Evolutionary conservation across 352 stramenopile genomes (phyloP).

Genomic region (Phytophthora pisi): DNA sequence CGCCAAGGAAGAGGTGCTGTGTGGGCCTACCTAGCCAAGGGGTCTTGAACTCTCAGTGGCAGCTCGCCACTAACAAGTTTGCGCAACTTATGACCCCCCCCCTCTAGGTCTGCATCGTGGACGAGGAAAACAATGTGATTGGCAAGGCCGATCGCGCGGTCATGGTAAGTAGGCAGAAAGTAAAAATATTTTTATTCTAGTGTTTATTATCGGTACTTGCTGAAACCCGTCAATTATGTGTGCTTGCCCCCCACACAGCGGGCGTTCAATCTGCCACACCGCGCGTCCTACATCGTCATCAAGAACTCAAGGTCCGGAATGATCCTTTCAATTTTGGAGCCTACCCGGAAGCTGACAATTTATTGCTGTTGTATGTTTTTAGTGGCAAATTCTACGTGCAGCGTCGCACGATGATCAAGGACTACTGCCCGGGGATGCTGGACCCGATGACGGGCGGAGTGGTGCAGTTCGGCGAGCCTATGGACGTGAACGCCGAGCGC

Average conservation of each 20-base stretch:
- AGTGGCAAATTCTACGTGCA: slow-evolving; percentile 88
- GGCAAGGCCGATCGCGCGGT: slow-evolving; percentile 82
- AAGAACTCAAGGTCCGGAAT: slow-evolving; percentile 65
- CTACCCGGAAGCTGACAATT: neutral
- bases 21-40: neutral
- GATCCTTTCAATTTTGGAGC: neutral
- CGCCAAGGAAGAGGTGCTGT: slow-evolving; percentile 54
- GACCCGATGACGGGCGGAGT: slow-evolving; percentile 86
- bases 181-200: neutral
- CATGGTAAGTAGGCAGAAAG: slow-evolving; percentile 49
- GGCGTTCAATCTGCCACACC: slow-evolving; percentile 79
- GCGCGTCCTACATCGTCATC: slow-evolving; percentile 89
- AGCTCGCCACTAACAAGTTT: neutral
- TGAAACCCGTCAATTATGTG: neutral
- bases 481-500: slow-evolving; percentile 66
- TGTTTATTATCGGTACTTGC: neutral
- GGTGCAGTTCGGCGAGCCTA: slow-evolving; percentile 76
- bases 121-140: slow-evolving; percentile 81
- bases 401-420: slow-evolving; percentile 86
- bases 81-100: too few species aligned
- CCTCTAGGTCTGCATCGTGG: slow-evolving; percentile 83
- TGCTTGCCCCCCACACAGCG: slow-evolving; percentile 37
- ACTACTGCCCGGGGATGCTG: slow-evolving; percentile 87
- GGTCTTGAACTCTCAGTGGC: neutral
- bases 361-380: neutral